Evolutionary conservation across 1,284 basidiomycete species (phyloP).

Genomic region (Sporisorium graminicola): DNA sequence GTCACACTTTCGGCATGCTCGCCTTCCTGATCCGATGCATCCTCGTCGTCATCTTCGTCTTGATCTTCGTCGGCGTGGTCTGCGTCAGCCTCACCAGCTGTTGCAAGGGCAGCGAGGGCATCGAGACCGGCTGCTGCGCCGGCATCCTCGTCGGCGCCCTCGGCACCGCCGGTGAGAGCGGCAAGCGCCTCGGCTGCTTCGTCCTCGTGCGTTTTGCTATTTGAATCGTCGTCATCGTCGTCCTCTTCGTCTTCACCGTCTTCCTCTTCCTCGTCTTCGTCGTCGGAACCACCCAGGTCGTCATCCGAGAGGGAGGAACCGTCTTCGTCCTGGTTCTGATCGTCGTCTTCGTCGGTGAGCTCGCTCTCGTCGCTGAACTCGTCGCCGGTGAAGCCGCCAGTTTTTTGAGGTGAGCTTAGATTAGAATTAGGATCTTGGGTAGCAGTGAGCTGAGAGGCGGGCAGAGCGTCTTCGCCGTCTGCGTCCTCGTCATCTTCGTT

Average conservation of each 20-base stretch:
- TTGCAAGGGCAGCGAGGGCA: conserved; percentile 59
- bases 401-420: conserved; percentile 54
- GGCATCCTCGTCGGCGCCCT: conserved; percentile 19
- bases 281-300: conserved; percentile 47
- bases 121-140: conserved; percentile 53
- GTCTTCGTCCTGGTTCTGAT: conserved; percentile 49
- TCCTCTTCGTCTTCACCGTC: conserved; percentile 34
- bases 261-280: conserved; percentile 47
- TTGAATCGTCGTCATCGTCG: conserved; percentile 30
- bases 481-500: conserved; percentile 5
- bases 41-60: conserved; percentile 45
- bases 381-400: conserved; percentile 51
- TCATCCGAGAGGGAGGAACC: conserved; percentile 46
- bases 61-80: conserved; percentile 31
- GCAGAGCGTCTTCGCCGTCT: conserved; percentile 15
- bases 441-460: conserved; percentile 35
- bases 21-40: conserved; percentile 32
- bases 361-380: conserved; percentile 63
- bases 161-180: conserved; percentile 49
- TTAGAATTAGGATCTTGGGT: conserved; percentile 38
- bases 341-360: conserved; percentile 55
- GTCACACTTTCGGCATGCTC: conserved; percentile 15
- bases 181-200: conserved; percentile 59
- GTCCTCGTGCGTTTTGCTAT: conserved; percentile 51
- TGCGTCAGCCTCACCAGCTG: conserved; percentile 32